Percentiles rank a stretch among this genome's conserved stretches.
Conservation (phyloP, 371 early-diverging fungal species). For the Actinomortierella ambigua region DNA sequence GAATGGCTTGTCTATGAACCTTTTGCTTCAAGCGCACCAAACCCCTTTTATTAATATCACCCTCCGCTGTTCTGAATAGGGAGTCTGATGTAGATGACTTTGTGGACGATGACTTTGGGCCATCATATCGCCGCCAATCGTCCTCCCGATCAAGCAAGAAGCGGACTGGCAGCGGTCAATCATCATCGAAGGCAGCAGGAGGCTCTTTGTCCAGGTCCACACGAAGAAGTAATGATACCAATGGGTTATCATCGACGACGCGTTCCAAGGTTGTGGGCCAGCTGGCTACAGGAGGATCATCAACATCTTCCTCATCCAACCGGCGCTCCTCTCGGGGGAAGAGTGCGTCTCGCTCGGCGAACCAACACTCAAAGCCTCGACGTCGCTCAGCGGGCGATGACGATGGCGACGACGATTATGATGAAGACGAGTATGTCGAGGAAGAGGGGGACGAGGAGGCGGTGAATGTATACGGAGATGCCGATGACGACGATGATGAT, state of each 20-base stretch:
- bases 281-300: too few relatives aligned
- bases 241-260: too few relatives aligned
- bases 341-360: too few relatives aligned
- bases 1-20: neutral
- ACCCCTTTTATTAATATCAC: neutral
- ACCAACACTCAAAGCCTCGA: neutral
- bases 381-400: neutral
- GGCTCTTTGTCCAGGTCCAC: too few relatives aligned
- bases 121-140: too few relatives aligned
- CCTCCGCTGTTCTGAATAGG: neutral
- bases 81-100: constrained; percentile 9
- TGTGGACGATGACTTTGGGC: neutral
- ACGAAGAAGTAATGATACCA: too few relatives aligned
- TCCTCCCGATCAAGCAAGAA: too few relatives aligned
- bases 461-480: constrained; percentile 30
- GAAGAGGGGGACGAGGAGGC: constrained; percentile 23
- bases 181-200: too few relatives aligned
- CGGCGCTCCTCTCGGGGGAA: too few relatives aligned
- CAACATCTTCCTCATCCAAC: too few relatives aligned
- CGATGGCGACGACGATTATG: neutral
- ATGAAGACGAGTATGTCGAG: constrained; percentile 30
- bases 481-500: constrained; percentile 48
- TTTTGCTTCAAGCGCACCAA: neutral
- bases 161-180: too few relatives aligned
- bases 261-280: too few relatives aligned